These are phyloP conservation scores for Dictyostelium brefeldianum DNA, from an alignment of 78 protist genomes.

Conservation along the genomic window DNA sequence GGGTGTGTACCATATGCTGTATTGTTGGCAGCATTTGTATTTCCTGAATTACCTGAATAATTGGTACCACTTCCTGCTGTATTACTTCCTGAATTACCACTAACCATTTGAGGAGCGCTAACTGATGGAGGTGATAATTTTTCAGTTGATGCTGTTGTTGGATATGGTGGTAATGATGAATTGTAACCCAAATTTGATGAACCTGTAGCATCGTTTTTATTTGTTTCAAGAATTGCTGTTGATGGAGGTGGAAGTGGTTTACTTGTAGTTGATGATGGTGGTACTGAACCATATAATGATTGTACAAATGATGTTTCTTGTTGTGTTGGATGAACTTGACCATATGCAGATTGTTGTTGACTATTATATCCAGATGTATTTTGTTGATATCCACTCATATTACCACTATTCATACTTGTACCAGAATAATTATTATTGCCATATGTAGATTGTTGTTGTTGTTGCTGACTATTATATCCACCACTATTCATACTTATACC, in stretches of 20 bases:
- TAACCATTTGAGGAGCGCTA: conserved; percentile 15
- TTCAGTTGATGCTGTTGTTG: neutral
- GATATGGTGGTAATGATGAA: conserved; percentile 12
- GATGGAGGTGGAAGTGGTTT: neutral
- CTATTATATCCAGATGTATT: too few species aligned
- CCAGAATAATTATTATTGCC: conserved; percentile 22
- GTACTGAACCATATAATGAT: conserved; percentile 5
- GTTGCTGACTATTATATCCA: too few species aligned
- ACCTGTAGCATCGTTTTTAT: neutral
- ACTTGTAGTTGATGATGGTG: neutral
- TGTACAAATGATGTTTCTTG: neutral
- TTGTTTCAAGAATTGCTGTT: neutral
- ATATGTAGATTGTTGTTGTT: neutral
- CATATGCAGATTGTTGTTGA: neutral
- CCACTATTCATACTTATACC: too few species aligned
- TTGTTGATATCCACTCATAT: neutral
- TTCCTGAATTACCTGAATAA: too few species aligned
- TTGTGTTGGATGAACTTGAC: neutral
- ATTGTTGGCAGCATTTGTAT: neutral
- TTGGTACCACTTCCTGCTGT: neutral
- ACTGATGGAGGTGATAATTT: neutral
- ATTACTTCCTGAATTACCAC: neutral
- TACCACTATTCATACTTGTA: too few species aligned
- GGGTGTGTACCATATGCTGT: neutral
- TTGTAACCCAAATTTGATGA: neutral